These are phyloP conservation scores for Termitomyces bulborhizus DNA, from an alignment of 768 basidiomycete species.

Conservation along the genomic window DNA sequence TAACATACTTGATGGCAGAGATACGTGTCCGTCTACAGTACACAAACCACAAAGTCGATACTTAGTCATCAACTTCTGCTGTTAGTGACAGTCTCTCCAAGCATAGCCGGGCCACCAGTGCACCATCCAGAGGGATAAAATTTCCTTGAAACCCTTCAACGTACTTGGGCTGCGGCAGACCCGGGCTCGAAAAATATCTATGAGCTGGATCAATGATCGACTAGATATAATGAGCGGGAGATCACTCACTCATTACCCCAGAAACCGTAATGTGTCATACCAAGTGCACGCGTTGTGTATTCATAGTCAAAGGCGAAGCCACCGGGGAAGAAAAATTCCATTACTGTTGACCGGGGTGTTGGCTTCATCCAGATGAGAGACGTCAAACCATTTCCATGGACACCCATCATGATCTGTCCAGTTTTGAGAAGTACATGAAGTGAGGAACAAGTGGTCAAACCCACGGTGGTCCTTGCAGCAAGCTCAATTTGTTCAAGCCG, in stretches of 20 bases:
- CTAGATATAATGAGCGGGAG: background rate
- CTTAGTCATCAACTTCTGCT: conserved; percentile 56
- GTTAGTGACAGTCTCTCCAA: conserved; percentile 49
- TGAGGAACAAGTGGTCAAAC: background rate
- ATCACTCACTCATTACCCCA: conserved; percentile 63
- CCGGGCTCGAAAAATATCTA: conserved; percentile 72
- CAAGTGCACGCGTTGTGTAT: conserved; percentile 73
- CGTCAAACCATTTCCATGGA: conserved; percentile 90
- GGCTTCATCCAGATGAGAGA: conserved; percentile 92
- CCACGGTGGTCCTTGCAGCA: conserved; percentile 80
- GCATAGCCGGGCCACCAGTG: conserved; percentile 55
- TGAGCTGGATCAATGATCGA: background rate
- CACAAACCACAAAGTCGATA: background rate
- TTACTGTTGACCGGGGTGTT: conserved; percentile 73
- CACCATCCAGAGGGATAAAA: conserved; percentile 77
- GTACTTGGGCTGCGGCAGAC: conserved; percentile 60
- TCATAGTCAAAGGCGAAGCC: conserved; percentile 88
- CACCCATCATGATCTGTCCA: conserved; percentile 86
- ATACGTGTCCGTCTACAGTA: background rate
- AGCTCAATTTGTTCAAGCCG: conserved; percentile 75
- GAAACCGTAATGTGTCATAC: conserved; percentile 80
- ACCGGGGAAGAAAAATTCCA: conserved; percentile 84
- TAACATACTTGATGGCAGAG: background rate
- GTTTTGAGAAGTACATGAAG: background rate
- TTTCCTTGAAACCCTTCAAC: conserved; percentile 89